Evolutionary conservation across 2,329 filamentous ascomycete species (phyloP).

Genomic region (Laburnicola sp.): DNA sequence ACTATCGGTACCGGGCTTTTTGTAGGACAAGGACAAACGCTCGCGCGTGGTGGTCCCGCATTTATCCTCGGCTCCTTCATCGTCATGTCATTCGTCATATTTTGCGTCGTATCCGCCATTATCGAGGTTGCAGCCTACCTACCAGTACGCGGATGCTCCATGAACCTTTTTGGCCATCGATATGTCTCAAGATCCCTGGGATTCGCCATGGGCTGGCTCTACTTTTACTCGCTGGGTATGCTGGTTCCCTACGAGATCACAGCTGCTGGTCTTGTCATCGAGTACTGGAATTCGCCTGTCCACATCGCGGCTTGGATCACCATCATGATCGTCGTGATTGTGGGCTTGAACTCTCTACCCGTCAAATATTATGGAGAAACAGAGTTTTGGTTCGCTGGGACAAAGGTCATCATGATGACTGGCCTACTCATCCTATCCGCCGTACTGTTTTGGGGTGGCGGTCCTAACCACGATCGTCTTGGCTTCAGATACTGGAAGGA

Average conservation of each 20-base stretch:
- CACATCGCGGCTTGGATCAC: constrained; percentile 63
- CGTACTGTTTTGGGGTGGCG: constrained; percentile 35
- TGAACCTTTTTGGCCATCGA: constrained; percentile 54
- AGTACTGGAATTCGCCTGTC: constrained; percentile 60
- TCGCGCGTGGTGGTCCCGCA: constrained; percentile 42
- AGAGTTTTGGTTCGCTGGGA: constrained; percentile 51
- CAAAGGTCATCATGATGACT: constrained; percentile 43
- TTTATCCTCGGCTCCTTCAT: constrained; percentile 38
- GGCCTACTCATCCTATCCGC: constrained; percentile 4
- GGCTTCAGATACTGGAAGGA: constrained; percentile 69
- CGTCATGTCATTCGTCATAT: constrained; percentile 33
- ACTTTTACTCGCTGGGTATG: constrained; percentile 36
- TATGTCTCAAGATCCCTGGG: constrained; percentile 65
- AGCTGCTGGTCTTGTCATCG: constrained; percentile 55
- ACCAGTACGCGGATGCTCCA: constrained; percentile 58
- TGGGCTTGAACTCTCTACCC: constrained; percentile 20
- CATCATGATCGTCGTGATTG: constrained; percentile 52
- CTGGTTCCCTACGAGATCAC: constrained; percentile 42
- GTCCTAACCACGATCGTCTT: constrained; percentile 59
- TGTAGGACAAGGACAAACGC: constrained; percentile 59
- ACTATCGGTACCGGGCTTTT: constrained; percentile 65
- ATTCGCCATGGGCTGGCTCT: constrained; percentile 33
- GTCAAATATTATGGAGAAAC: constrained; percentile 42
- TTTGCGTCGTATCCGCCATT: constrained; percentile 37
- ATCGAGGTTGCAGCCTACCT: constrained; percentile 60